Evolutionary conservation across 2,329 filamentous ascomycete genomes (phyloP).

Genomic region (Hawksworthiomyces lignivorus): DNA sequence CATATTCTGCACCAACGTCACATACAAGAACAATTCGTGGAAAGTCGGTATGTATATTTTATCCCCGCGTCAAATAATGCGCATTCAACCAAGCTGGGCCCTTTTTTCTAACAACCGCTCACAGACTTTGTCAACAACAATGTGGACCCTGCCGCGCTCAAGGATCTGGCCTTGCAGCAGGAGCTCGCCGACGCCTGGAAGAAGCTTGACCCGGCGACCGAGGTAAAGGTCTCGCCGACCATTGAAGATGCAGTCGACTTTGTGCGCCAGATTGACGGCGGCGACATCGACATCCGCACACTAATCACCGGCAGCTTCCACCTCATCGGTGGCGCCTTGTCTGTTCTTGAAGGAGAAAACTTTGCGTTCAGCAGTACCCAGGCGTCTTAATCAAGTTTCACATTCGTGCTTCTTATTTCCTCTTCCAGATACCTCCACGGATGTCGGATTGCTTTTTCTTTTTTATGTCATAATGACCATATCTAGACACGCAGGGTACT

Average conservation of each 20-base stretch:
- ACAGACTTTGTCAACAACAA: constrained; percentile 51
- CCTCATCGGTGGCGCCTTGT: constrained; percentile 33
- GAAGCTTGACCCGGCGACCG: constrained; percentile 34
- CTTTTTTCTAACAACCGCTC: constrained; percentile 1
- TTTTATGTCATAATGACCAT: too few species aligned
- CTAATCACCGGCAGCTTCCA: constrained; percentile 43
- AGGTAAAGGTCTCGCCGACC: constrained; percentile 39
- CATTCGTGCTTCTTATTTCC: too few species aligned
- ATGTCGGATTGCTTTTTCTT: too few species aligned
- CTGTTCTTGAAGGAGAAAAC: constrained; percentile 17
- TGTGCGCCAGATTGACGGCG: constrained; percentile 9
- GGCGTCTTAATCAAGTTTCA: not conserved
- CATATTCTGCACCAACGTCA: constrained; percentile 36
- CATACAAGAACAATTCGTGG: constrained; percentile 40
- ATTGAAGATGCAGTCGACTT: constrained; percentile 49
- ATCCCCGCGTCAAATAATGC: too few species aligned
- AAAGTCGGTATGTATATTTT: constrained; percentile 29
- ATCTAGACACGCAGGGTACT: not conserved
- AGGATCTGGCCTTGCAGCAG: constrained; percentile 42
- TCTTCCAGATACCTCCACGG: too few species aligned
- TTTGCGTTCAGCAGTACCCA: constrained; percentile 9
- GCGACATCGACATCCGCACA: constrained; percentile 12
- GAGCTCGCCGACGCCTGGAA: constrained; percentile 44
- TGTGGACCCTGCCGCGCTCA: constrained; percentile 41
- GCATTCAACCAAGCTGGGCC: not conserved